Conservation (phyloP, 768 basidiomycete genomes). For the Mycena galericulata region DNA sequence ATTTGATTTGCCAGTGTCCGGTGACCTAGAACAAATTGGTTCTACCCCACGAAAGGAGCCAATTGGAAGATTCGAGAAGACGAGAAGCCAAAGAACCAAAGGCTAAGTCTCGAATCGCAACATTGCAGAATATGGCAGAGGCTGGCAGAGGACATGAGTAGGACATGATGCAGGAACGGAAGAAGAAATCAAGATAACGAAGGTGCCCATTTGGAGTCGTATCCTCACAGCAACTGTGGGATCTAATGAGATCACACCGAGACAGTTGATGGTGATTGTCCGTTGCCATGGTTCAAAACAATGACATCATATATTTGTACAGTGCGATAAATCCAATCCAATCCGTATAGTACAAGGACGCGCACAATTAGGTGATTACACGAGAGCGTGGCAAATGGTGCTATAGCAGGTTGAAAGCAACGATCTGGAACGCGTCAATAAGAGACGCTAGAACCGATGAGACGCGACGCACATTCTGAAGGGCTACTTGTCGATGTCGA, state of each 20-base stretch:
- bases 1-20: neutral
- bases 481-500: too few species aligned
- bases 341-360: neutral
- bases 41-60: neutral
- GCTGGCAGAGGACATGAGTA: too few species aligned
- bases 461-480: neutral
- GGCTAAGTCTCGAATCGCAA: too few species aligned
- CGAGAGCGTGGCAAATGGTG: neutral
- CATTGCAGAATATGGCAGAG: too few species aligned
- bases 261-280: neutral
- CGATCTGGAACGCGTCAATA: slow-evolving; percentile 1
- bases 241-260: too few species aligned
- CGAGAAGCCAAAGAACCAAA: neutral
- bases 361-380: slow-evolving; percentile 8
- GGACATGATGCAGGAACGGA: too few species aligned
- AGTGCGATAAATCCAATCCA: neutral
- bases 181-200: too few species aligned
- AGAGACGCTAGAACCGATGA: neutral
- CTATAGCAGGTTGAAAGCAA: neutral
- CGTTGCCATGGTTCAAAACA: neutral
- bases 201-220: too few species aligned
- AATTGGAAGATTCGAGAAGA: neutral
- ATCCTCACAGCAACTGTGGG: too few species aligned
- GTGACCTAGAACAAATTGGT: neutral
- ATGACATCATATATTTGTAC: slow-evolving; percentile 12